phyloP scores from a whole-genome alignment of 768 basidiomycete species.

The Leccinum variicolor region DNA sequence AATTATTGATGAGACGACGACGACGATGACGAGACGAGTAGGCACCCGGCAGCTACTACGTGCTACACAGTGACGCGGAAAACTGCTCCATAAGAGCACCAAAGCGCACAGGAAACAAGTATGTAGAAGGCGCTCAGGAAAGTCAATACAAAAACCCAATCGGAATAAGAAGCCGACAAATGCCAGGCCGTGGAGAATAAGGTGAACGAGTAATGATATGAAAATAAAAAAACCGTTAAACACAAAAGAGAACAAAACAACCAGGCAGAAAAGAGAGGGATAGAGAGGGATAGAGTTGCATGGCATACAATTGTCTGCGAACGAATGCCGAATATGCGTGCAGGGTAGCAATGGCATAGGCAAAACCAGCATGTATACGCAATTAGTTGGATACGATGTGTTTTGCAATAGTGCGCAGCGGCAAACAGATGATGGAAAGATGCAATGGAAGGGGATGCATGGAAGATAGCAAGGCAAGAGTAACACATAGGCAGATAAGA shows the following conservation, averaged over 20 bases:
- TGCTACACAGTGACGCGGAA: constrained; percentile 33
- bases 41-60: constrained; percentile 34
- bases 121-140: constrained; percentile 25
- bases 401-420: constrained; percentile 33
- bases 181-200: constrained; percentile 25
- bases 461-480: constrained; percentile 36
- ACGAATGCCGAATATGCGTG: constrained; percentile 20
- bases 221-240: constrained; percentile 28
- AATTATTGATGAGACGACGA: constrained; percentile 21
- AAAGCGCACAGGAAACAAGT: constrained; percentile 30
- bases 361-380: constrained; percentile 35
- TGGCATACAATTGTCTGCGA: constrained; percentile 26
- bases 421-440: constrained; percentile 21
- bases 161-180: constrained; percentile 29
- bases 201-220: constrained; percentile 28
- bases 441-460: constrained; percentile 30
- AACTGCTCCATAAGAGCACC: constrained; percentile 23
- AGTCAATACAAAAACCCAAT: constrained; percentile 18
- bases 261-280: constrained; percentile 6
- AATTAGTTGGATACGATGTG: constrained; percentile 33
- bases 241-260: constrained; percentile 23
- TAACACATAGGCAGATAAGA: constrained; percentile 34
- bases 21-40: constrained; percentile 16
- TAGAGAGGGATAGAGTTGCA: constrained; percentile 8
- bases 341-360: constrained; percentile 21